Conservation (phyloP, 2,329 filamentous ascomycete species). For the Ambrosiella beaveri region DNA sequence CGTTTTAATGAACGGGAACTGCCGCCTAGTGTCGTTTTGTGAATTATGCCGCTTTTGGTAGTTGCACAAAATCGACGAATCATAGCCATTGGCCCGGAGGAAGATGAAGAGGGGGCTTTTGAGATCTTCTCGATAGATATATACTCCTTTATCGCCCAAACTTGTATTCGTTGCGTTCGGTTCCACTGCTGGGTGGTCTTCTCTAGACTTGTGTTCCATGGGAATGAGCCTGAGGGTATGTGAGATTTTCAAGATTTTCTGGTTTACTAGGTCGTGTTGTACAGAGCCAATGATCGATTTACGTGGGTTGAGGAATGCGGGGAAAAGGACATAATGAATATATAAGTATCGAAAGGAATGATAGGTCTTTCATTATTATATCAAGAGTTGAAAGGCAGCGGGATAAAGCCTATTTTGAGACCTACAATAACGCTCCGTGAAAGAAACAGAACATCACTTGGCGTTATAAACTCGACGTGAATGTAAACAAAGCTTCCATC, state of each 20-base stretch:
- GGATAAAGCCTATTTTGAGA: too few species aligned
- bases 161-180: not conserved
- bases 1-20: slow-evolving; percentile 1
- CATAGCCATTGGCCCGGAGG: too few species aligned
- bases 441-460: too few species aligned
- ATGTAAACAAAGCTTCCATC: not conserved
- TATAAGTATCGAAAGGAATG: too few species aligned
- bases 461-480: not conserved
- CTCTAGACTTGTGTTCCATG: not conserved
- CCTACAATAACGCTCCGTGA: too few species aligned
- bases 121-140: not conserved
- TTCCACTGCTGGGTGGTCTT: not conserved
- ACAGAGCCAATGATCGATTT: not conserved
- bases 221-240: not conserved
- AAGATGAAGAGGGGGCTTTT: too few species aligned
- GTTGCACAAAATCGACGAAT: not conserved
- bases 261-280: not conserved
- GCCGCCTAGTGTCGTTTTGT: not conserved
- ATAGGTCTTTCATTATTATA: too few species aligned
- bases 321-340: too few species aligned
- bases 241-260: not conserved
- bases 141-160: not conserved
- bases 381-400: too few species aligned
- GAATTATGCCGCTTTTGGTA: slow-evolving; percentile 1
- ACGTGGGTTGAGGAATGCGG: not conserved